Percentiles rank a stretch among this genome's conserved stretches.
phyloP scores from a whole-genome alignment of 2,329 filamentous ascomycete species.

The Tolypocladium sp. region DNA sequence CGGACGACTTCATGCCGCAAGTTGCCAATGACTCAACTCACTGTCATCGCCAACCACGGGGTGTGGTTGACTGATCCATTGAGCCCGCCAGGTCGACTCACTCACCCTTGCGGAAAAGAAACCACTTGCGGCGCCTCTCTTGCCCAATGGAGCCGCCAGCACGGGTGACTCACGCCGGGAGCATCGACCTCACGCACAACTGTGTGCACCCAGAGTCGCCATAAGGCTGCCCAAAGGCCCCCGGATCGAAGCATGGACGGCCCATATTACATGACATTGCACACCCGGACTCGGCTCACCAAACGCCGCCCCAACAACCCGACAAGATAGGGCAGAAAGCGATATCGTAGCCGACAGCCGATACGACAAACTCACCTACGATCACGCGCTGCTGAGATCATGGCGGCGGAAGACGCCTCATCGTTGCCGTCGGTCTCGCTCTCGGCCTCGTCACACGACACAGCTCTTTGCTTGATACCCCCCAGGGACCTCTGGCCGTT shows the following conservation, averaged over 20 bases:
- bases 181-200: background rate
- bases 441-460: constrained; percentile 30
- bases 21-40: background rate
- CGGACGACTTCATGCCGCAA: background rate
- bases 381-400: background rate
- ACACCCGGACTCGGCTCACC: background rate
- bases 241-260: background rate
- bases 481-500: constrained; percentile 35
- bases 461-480: constrained; percentile 52
- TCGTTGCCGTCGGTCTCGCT: background rate
- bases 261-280: background rate
- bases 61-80: background rate
- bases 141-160: background rate
- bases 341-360: background rate
- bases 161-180: background rate
- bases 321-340: background rate
- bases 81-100: background rate
- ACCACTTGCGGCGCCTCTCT: too few species aligned
- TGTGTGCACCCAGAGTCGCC: too few species aligned
- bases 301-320: background rate
- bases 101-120: background rate
- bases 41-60: background rate
- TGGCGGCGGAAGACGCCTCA: background rate
- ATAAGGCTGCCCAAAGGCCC: too few species aligned
- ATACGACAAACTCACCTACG: background rate